Evolutionary conservation across 2,329 filamentous ascomycete genomes (phyloP), one percentile per base, ranked within the genome.

Genomic region (Pseudocercospora cruenta): DNA sequence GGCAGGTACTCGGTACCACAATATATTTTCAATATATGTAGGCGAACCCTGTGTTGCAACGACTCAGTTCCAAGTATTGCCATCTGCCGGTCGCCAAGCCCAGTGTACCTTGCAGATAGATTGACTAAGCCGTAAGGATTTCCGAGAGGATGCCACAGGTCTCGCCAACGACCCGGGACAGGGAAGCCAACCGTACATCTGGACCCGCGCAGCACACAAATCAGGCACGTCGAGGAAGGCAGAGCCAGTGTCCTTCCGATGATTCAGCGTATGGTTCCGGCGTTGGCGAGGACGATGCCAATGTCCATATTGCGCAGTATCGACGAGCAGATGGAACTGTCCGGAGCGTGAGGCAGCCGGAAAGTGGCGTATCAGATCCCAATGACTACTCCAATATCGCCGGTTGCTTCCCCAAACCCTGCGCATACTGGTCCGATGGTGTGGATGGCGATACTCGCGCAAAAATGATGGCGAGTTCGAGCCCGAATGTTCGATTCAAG

Each of bases 221-320:
- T 14, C 49, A 21, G 14, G 8, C 49, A 54, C 49, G 24, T 7
- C 21, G 22, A 6, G 22, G 24, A 10, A 24, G 24, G 24, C 49
- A 54, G 22, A 54, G 49, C 24, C 21, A 12, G 21, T 54, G 49
- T 26, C 49, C 49, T 12, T 54, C 49, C 22, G 49, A 54, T 24
- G 33, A 60, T 24, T 47, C 57, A 45, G 57, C 57, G 39, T 60
- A 60, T 47, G 36, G 57, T 24, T 28, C 57, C 16, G 57, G 57
- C 2, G 16, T n/a, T 4, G 57, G 39, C 21, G 57, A 45, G 9
- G 57, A 47, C n/a, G 36, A 43, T 10, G n/a, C 22, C 14, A 24
- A 24, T 7, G 8, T 28, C 49, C 49, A 54, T 10, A 28, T 4
- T 10, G 21, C 14, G 5, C 39, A 28, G 14, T 60, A 47, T 16